Conservation (phyloP, 805 yeast genomes). For the Hanseniaspora guilliermondii region DNA sequence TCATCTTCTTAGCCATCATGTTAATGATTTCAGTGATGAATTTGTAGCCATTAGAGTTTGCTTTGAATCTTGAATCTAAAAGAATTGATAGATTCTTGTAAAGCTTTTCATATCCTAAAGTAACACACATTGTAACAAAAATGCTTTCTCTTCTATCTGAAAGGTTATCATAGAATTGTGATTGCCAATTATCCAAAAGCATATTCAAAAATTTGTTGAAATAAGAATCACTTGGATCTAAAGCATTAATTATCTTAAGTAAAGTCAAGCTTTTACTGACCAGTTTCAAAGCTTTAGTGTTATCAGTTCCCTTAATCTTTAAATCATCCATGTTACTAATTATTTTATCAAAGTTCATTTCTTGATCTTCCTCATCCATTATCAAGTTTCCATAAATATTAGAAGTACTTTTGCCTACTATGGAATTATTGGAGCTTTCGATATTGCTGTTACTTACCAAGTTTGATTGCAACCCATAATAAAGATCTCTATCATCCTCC, state of each 20-base stretch:
- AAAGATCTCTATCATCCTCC: slow-evolving; percentile 27
- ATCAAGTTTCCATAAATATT: background rate
- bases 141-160: slow-evolving; percentile 64
- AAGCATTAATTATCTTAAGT: slow-evolving; percentile 23
- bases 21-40: slow-evolving; percentile 76
- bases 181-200: slow-evolving; percentile 56
- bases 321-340: background rate
- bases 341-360: background rate
- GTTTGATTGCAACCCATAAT: slow-evolving; percentile 16
- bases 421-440: background rate
- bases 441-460: background rate
- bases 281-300: background rate
- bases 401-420: background rate
- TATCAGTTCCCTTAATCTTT: background rate
- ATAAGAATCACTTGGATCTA: slow-evolving; percentile 47
- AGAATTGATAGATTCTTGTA: slow-evolving; percentile 71
- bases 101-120: slow-evolving; percentile 70
- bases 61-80: slow-evolving; percentile 37
- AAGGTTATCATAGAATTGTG: background rate
- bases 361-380: background rate
- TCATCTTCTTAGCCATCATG: slow-evolving; percentile 69
- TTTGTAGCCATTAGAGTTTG: slow-evolving; percentile 35
- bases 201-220: slow-evolving; percentile 65
- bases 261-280: slow-evolving; percentile 22
- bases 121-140: slow-evolving; percentile 67